These are phyloP conservation scores for Jatropha curcas DNA, from an alignment of 345 rosid genomes.

Conservation along the genomic window DNA sequence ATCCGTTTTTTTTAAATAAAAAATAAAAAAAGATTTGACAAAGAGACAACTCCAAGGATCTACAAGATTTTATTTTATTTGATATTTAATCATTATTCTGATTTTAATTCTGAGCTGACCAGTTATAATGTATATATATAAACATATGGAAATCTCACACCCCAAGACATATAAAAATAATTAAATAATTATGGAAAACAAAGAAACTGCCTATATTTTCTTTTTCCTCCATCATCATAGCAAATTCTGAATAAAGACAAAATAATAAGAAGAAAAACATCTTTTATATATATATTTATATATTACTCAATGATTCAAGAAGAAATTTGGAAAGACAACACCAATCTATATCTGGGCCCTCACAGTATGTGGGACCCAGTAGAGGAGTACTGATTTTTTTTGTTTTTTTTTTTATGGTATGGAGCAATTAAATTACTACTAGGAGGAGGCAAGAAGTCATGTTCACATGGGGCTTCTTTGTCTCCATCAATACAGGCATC, in stretches of 20 bases:
- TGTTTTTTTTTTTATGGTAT: too few relatives aligned
- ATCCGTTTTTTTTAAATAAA: too few relatives aligned
- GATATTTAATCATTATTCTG: too few relatives aligned
- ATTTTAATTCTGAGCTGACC: not conserved
- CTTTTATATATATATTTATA: not conserved
- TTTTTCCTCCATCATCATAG: not conserved
- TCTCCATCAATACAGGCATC: constrained; percentile 33
- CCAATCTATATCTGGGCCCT: constrained; percentile 27
- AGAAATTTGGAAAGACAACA: constrained; percentile 21
- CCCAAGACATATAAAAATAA: not conserved
- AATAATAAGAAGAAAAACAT: constrained; percentile 4
- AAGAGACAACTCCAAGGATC: not conserved
- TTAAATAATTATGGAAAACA: not conserved
- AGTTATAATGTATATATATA: not conserved
- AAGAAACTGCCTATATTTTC: not conserved
- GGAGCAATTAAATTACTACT: constrained; percentile 29
- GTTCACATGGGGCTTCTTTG: constrained; percentile 44
- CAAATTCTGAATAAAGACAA: constrained; percentile 18
- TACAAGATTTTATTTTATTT: not conserved
- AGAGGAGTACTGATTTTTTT: too few relatives aligned
- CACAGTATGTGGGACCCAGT: constrained; percentile 20
- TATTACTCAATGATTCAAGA: constrained; percentile 30
- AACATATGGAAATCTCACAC: too few relatives aligned
- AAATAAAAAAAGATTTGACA: too few relatives aligned
- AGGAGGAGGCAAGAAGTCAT: constrained; percentile 37